Evolutionary conservation across 495 filamentous ascomycete genomes (phyloP).

Genomic region (Letharia columbiana): DNA sequence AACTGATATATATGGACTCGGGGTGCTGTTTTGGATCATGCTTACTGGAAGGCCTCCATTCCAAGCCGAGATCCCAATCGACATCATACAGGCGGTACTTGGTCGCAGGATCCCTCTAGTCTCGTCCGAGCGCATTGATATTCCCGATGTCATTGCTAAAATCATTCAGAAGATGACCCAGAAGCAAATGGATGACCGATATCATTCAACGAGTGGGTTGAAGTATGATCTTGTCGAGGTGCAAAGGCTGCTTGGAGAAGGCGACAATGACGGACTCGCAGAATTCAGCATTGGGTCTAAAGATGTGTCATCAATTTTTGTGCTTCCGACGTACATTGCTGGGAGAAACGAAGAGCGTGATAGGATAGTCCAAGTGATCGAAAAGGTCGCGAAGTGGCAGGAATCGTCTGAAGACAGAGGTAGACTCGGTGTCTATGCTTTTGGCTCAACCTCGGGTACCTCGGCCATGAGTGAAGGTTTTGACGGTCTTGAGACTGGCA

Average conservation of each 20-base stretch:
- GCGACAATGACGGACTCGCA: slow-evolving; percentile 58
- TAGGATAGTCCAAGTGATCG: slow-evolving; percentile 60
- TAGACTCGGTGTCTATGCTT: slow-evolving; percentile 3
- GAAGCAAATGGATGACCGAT: slow-evolving; percentile 73
- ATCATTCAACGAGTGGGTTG: slow-evolving; percentile 73
- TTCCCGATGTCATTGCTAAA: slow-evolving; percentile 68
- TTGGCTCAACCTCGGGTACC: slow-evolving; percentile 14
- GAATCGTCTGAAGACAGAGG: neutral
- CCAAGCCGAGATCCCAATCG: slow-evolving; percentile 66
- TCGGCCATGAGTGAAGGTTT: slow-evolving; percentile 35
- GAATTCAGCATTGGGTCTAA: slow-evolving; percentile 63
- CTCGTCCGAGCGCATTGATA: slow-evolving; percentile 62
- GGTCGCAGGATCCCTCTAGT: slow-evolving; percentile 65
- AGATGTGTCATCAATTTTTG: slow-evolving; percentile 81
- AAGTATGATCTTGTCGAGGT: slow-evolving; percentile 66
- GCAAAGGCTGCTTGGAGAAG: slow-evolving; percentile 60
- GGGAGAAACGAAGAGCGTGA: slow-evolving; percentile 64
- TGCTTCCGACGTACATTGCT: slow-evolving; percentile 68
- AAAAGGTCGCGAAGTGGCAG: slow-evolving; percentile 58
- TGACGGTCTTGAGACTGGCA: slow-evolving; percentile 36
- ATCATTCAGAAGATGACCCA: slow-evolving; percentile 87
- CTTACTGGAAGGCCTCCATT: slow-evolving; percentile 68
- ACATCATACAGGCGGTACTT: slow-evolving; percentile 81
- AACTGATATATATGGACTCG: slow-evolving; percentile 84
- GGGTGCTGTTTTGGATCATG: slow-evolving; percentile 78